These are phyloP conservation scores for Alternaria arbusti DNA, from an alignment of 2,329 filamentous ascomycete species.

Conservation along the genomic window DNA sequence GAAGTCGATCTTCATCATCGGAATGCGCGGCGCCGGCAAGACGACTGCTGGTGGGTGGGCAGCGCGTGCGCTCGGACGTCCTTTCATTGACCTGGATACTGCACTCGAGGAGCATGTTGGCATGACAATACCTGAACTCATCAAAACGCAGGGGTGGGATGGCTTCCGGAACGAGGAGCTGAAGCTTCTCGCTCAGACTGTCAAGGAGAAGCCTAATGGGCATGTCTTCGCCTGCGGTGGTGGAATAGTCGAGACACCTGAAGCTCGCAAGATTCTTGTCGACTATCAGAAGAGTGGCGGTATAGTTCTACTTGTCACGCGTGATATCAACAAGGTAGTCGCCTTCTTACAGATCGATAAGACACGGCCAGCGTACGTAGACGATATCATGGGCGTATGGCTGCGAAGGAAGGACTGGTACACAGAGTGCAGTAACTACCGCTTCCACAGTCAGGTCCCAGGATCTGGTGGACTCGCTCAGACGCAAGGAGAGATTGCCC, in stretches of 20 bases:
- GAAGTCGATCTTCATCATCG: constrained; percentile 88
- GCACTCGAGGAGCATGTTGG: constrained; percentile 79
- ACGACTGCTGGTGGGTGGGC: constrained; percentile 92
- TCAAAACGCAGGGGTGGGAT: constrained; percentile 81
- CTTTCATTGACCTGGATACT: constrained; percentile 84
- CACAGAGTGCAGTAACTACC: constrained; percentile 88
- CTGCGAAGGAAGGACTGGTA: constrained; percentile 88
- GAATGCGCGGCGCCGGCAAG: constrained; percentile 97
- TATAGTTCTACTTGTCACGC: constrained; percentile 84
- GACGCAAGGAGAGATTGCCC: constrained; percentile 71
- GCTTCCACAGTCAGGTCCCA: constrained; percentile 82
- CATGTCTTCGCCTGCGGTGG: constrained; percentile 93
- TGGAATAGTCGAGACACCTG: constrained; percentile 85
- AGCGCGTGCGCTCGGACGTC: constrained; percentile 73
- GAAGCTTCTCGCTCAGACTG: constrained; percentile 72
- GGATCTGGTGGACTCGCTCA: constrained; percentile 57
- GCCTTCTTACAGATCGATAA: constrained; percentile 88
- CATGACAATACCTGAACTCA: constrained; percentile 84
- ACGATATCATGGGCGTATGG: constrained; percentile 92
- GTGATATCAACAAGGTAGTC: constrained; percentile 86
- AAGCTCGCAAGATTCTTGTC: constrained; percentile 76
- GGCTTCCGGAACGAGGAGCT: constrained; percentile 84
- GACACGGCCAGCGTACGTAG: constrained; percentile 87
- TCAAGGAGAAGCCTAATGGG: constrained; percentile 75
- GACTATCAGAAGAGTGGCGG: constrained; percentile 78